Evolutionary conservation across 2,329 filamentous ascomycete species (phyloP).

Genomic region (Clonostachys sp.): DNA sequence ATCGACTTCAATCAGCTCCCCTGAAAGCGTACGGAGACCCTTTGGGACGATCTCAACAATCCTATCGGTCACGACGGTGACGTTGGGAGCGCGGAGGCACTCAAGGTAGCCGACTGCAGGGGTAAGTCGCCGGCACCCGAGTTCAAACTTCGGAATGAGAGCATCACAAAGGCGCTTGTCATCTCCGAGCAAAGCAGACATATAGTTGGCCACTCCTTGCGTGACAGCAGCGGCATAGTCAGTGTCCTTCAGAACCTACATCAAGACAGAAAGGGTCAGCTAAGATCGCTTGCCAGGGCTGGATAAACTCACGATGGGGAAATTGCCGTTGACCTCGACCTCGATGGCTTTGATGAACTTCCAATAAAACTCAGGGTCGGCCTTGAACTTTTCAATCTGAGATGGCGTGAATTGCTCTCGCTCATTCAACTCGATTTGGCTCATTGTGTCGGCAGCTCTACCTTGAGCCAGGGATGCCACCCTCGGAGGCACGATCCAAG

Average conservation of each 20-base stretch:
- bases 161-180: too few species aligned
- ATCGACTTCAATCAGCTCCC: slow-evolving; percentile 43
- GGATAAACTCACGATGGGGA: not conserved
- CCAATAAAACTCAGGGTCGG: slow-evolving; percentile 39
- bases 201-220: too few species aligned
- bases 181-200: too few species aligned
- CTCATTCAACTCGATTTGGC: slow-evolving; percentile 12
- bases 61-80: slow-evolving; percentile 36
- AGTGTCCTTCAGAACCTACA: slow-evolving; percentile 1
- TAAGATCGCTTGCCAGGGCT: slow-evolving; percentile 26
- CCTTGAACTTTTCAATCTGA: slow-evolving; percentile 42
- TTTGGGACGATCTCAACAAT: slow-evolving; percentile 40
- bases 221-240: not conserved
- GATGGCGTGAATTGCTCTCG: slow-evolving; percentile 11
- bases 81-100: slow-evolving; percentile 34
- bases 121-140: slow-evolving; percentile 42
- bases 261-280: slow-evolving; percentile 1
- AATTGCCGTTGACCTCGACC: not conserved
- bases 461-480: slow-evolving; percentile 23
- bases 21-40: slow-evolving; percentile 42
- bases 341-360: slow-evolving; percentile 5
- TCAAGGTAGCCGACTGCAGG: slow-evolving; percentile 42
- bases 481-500: slow-evolving; percentile 33
- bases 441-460: slow-evolving; percentile 18
- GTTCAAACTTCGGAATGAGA: slow-evolving; percentile 40